Base-by-base conservation (phyloP, 495 filamentous ascomycete genomes). In the Acidiella bohemica region DNA sequence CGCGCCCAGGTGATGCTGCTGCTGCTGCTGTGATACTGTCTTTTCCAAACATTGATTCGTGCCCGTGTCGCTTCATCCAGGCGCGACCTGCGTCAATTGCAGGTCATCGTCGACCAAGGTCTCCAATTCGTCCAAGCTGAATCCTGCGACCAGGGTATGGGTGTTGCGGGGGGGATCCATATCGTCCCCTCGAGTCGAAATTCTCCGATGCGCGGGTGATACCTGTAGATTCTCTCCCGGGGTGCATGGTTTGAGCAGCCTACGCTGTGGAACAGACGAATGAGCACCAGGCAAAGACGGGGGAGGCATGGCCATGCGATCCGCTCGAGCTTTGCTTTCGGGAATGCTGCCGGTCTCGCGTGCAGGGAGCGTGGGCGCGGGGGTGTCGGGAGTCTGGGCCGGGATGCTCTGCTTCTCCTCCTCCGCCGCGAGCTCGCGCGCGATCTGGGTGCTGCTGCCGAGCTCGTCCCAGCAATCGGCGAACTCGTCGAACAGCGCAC, bases 401-500 rank as follows among this genome's bases (percentile, higher is more conserved):
- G 19, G 8, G n/a, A 23, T 23, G 20, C 8, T 19, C 16, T 9
- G 33, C 14, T 36, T 20, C 33, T 33, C 7, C 7, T 7, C 8
- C 30, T 16, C 19, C 12, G 37, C 28, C 2, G 44, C 44, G 7
- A 60, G 41, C 28, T 61, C 56, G 17, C 56, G 42, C 4, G 54
- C 50, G 14, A 61, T 59, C 32, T 61, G 58, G 1, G 58, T 59
- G 20, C 44, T 50, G 38, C 54, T 61, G 7, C 37, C 56, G 4
- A 61, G 49, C 32, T 56, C 53, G 28, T 54, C 51, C 52, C 50
- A 58, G 17, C 43, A 53, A 21, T 45, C 32, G 4, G 10, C 30
- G n/a, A 41, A 18, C 8, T 49, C 45, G 14, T 32, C 19, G 1
- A 8, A 7, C 5, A 2, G 16, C 10, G 31, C 31, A 9, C 5